These are phyloP conservation scores for Macrolepiota dolichaula DNA, from an alignment of 768 basidiomycete genomes.

Conservation along the genomic window DNA sequence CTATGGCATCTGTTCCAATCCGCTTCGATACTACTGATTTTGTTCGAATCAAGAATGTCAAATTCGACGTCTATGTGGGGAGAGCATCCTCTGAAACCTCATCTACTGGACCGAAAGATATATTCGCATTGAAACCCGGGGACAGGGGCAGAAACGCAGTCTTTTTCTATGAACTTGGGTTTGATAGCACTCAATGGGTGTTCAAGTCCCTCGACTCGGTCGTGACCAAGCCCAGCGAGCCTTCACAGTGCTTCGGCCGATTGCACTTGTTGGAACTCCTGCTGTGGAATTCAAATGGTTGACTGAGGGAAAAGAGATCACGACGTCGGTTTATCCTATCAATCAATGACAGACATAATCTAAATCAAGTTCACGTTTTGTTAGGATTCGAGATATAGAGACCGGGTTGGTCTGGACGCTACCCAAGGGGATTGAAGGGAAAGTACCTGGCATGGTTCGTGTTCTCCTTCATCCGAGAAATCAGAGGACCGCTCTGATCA, in stretches of 20 bases:
- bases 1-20: background rate
- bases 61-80: background rate
- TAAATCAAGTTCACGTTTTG: background rate
- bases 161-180: background rate
- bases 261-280: background rate
- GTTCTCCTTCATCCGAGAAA: no score
- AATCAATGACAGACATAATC: background rate
- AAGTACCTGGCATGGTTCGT: background rate
- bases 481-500: background rate
- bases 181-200: background rate
- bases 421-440: background rate
- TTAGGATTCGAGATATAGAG: background rate
- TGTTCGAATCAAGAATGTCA: background rate
- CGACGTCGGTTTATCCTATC: background rate
- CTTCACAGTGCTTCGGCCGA: background rate
- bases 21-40: background rate
- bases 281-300: background rate
- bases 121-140: background rate
- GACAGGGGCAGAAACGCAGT: background rate
- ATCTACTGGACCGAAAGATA: background rate
- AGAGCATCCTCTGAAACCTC: background rate
- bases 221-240: background rate
- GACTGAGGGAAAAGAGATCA: background rate
- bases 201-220: background rate
- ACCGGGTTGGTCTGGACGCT: background rate